phyloP scores from a whole-genome alignment of 768 basidiomycete genomes.

The Phylloporus scabripes region DNA sequence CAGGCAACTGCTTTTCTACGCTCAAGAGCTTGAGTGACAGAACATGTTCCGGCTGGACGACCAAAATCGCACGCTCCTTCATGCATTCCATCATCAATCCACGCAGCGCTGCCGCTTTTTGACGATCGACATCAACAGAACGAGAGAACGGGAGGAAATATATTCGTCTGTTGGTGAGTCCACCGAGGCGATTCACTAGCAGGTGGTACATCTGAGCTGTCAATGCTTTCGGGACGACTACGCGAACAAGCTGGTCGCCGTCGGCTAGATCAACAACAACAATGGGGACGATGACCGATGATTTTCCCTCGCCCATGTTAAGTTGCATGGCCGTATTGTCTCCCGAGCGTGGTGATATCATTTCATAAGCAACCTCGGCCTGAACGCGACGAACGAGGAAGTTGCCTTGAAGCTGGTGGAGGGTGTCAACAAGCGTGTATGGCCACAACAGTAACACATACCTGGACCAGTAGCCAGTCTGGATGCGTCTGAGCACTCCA shows the following conservation, averaged over 20 bases:
- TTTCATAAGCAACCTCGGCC: constrained; percentile 35
- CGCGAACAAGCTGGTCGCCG: constrained; percentile 37
- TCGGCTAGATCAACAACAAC: constrained; percentile 37
- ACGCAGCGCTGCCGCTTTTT: constrained; percentile 13
- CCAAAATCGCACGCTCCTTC: constrained; percentile 34
- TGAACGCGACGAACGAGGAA: constrained; percentile 40
- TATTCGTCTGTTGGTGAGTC: constrained; percentile 40
- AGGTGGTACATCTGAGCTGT: constrained; percentile 42
- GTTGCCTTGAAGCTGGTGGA: constrained; percentile 37
- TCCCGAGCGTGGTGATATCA: constrained; percentile 35
- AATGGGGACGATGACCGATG: constrained; percentile 42
- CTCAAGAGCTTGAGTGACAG: constrained; percentile 44
- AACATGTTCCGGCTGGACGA: constrained; percentile 48
- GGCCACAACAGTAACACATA: constrained; percentile 1
- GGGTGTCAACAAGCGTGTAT: background rate
- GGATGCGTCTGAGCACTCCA: constrained; percentile 19
- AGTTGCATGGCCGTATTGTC: constrained; percentile 41
- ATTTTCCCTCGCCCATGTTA: constrained; percentile 56
- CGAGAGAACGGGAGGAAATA: constrained; percentile 47
- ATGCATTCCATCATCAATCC: constrained; percentile 34
- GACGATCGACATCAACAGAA: background rate
- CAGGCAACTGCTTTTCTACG: constrained; percentile 30
- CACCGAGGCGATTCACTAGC: constrained; percentile 36
- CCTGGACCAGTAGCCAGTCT: constrained; percentile 44
- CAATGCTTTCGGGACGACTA: constrained; percentile 44